Evolutionary conservation across 805 yeast species (phyloP).

Genomic region (Lipomyces yamanashiensis): DNA sequence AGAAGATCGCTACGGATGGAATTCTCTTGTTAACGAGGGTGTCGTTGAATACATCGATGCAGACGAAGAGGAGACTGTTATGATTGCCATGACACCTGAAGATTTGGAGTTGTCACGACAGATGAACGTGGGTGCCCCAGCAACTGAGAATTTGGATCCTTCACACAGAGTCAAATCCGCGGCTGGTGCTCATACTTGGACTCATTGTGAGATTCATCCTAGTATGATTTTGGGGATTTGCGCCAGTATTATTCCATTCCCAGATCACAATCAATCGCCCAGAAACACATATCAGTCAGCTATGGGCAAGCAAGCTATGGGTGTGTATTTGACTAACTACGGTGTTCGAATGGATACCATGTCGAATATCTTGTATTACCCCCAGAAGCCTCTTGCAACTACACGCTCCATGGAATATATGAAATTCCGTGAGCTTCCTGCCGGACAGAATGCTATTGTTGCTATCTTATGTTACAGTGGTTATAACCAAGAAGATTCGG

Average conservation of each 20-base stretch:
- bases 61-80: constrained; percentile 96
- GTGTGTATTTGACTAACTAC: constrained; percentile 94
- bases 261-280: constrained; percentile 99
- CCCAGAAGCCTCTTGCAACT: constrained; percentile 97
- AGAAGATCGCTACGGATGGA: constrained; percentile 76
- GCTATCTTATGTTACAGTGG: constrained; percentile 99
- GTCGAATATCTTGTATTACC: constrained; percentile 97
- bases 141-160: constrained; percentile 61
- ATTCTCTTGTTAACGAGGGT: constrained; percentile 79
- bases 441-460: constrained; percentile 98
- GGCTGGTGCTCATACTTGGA: constrained; percentile 78
- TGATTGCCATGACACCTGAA: constrained; percentile 99
- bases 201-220: constrained; percentile 99
- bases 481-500: constrained; percentile 99
- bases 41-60: constrained; percentile 97
- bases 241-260: constrained; percentile 98
- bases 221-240: constrained; percentile 98
- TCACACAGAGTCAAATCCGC: constrained; percentile 82
- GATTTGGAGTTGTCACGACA: constrained; percentile 73
- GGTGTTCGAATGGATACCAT: constrained; percentile 98
- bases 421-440: constrained; percentile 97
- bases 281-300: constrained; percentile 99
- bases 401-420: constrained; percentile 97
- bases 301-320: constrained; percentile 99
- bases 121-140: constrained; percentile 49